These are phyloP conservation scores for Rhododendron mucronatum DNA, from an alignment of 148 eudicot species.

Conservation along the genomic window DNA sequence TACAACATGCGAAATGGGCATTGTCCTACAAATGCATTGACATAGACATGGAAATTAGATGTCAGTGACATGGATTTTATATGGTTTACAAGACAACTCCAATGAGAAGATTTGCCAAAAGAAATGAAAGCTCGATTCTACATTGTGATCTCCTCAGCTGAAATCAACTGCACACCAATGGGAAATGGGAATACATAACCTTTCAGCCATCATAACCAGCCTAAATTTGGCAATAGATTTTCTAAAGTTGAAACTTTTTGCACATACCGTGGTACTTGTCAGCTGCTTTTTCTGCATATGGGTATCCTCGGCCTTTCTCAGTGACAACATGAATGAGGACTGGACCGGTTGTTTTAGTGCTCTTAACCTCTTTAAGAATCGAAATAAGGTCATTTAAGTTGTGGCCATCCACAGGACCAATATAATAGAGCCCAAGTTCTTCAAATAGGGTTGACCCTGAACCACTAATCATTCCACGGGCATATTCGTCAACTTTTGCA, in stretches of 20 bases:
- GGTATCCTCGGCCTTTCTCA: conserved; percentile 97
- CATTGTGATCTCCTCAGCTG: background rate
- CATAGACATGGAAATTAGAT: background rate
- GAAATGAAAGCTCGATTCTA: background rate
- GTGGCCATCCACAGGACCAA: conserved; percentile 98
- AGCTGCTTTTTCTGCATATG: conserved; percentile 89
- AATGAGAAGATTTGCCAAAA: background rate
- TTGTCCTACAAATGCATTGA: background rate
- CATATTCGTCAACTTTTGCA: conserved; percentile 94
- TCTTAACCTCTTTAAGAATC: conserved; percentile 85
- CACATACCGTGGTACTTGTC: conserved; percentile 92
- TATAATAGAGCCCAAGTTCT: conserved; percentile 94
- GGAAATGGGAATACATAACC: background rate
- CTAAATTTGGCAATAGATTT: background rate
- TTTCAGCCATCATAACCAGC: background rate
- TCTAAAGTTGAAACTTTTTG: background rate
- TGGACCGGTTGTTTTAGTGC: conserved; percentile 85
- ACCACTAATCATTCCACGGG: conserved; percentile 97
- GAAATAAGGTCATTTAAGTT: conserved; percentile 81
- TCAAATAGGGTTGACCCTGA: conserved; percentile 84
- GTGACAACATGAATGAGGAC: conserved; percentile 92
- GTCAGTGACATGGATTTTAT: background rate
- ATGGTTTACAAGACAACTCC: background rate
- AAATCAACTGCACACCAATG: background rate
- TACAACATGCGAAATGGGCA: background rate